Percentiles rank a stretch among this genome's conserved stretches.
Evolutionary conservation across 495 filamentous ascomycete genomes (phyloP).

Genomic region (Friedmanniomyces simplex): DNA sequence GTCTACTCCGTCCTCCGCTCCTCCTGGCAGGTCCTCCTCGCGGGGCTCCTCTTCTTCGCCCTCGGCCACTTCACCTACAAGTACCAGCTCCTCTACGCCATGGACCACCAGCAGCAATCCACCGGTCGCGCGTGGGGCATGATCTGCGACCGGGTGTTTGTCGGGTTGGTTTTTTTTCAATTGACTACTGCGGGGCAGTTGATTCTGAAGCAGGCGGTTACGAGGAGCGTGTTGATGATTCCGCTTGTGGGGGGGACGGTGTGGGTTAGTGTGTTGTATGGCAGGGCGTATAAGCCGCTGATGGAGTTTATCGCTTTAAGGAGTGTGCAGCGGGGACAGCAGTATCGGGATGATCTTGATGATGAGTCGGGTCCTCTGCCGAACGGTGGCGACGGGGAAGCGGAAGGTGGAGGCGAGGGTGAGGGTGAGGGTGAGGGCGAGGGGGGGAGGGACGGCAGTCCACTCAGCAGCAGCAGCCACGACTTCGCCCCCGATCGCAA

Average conservation of each 20-base stretch:
- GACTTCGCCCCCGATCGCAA: slow-evolving; percentile 26
- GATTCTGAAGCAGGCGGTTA: slow-evolving; percentile 60
- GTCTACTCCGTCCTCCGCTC: slow-evolving; percentile 84
- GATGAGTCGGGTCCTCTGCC: too few species aligned
- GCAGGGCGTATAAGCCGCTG: slow-evolving; percentile 65
- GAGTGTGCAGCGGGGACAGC: slow-evolving; percentile 58
- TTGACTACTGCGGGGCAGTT: slow-evolving; percentile 82
- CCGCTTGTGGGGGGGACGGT: slow-evolving; percentile 69
- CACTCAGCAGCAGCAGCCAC: slow-evolving; percentile 30
- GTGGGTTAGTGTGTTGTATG: slow-evolving; percentile 74
- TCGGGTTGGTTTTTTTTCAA: slow-evolving; percentile 81
- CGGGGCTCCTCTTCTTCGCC: slow-evolving; percentile 78
- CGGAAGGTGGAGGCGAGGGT: slow-evolving; percentile 22
- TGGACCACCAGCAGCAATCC: slow-evolving; percentile 94
- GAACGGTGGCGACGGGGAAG: background rate
- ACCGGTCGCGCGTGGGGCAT: slow-evolving; percentile 91
- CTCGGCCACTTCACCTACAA: slow-evolving; percentile 94
- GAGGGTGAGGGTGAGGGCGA: too few species aligned
- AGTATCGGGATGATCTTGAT: slow-evolving; percentile 20
- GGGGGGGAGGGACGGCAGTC: too few species aligned
- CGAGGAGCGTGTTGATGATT: slow-evolving; percentile 56
- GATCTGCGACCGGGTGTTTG: slow-evolving; percentile 78
- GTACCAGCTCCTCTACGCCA: slow-evolving; percentile 93
- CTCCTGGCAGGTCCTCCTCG: slow-evolving; percentile 70
- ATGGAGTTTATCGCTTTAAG: slow-evolving; percentile 86